Evolutionary conservation across 139 green algal genomes (phyloP), one percentile per base, ranked within the genome.

Genomic region (Chlorella sorokiniana): DNA sequence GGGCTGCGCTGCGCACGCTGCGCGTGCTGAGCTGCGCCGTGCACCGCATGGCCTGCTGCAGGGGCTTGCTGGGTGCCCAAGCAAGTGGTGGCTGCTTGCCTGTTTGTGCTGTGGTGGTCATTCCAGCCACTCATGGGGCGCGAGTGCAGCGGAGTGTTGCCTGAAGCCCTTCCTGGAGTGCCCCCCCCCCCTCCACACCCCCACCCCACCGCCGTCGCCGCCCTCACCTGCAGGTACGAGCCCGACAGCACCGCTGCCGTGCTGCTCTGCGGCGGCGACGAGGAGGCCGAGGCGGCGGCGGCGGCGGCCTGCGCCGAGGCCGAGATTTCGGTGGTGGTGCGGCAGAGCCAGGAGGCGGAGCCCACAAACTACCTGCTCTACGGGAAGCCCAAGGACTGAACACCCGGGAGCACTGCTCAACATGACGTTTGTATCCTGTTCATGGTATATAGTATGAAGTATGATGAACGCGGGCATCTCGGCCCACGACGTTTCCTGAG

Each of bases 191-290:
- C n/a, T n/a, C n/a, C 59, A 41, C n/a, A 8, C n/a, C n/a, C 2
- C 1, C 10, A 9, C 61, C 1, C 4, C n/a, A 27, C n/a, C 25
- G 20, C 35, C 37, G 27, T 33, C 33, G 64, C 35, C 35, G 27
- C 5, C 33, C 18, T 25, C 62, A 40, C 9, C 0, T 37, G 64
- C 79, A 84, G 67, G 64, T 97, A 97, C 78, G 93, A 96, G 72
- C 93, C 93, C 0, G 85, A 80, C 23, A 78, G 79, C n/a, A 97
- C 93, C 0, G 92, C 87, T 1, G 93, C 92, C 56, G 76, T 97
- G 82, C 89, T 96, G 65, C 76, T 97, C n/a, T 89, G 80, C 10
- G 92, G 92, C 18, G 87, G 80, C 1, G 92, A 95, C 80, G 82
- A 89, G 67, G 92, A 95, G 85, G 89, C 83, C 20, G 91, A 95